Conservation (phyloP, 768 basidiomycete species). For the Astraeus odoratus region DNA sequence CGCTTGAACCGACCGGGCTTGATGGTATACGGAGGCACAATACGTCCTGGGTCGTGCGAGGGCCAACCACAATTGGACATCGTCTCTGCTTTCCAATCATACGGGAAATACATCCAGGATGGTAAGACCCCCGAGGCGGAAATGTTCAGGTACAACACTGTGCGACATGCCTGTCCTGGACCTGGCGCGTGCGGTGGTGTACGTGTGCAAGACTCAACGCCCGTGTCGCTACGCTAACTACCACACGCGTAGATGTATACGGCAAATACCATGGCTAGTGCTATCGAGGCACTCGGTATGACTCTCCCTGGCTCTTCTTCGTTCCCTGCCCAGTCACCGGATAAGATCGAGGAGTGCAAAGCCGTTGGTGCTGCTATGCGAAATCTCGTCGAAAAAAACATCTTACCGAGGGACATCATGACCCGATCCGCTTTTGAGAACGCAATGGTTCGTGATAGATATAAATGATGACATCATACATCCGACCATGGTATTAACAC, state of each 20-base stretch:
- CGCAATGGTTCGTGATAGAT: constrained; percentile 63
- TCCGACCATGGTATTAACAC: background rate
- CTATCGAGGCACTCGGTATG: constrained; percentile 95
- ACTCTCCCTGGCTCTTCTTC: constrained; percentile 94
- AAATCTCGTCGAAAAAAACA: constrained; percentile 83
- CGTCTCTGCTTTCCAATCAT: constrained; percentile 96
- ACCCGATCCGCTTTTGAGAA: constrained; percentile 95
- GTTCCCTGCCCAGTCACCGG: constrained; percentile 87
- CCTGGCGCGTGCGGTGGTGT: constrained; percentile 97
- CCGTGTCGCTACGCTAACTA: constrained; percentile 5
- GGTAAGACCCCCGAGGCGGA: constrained; percentile 83
- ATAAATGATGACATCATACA: too few species aligned
- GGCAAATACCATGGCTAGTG: constrained; percentile 97
- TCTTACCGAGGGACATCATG: constrained; percentile 95
- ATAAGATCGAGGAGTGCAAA: constrained; percentile 82
- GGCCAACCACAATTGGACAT: constrained; percentile 87
- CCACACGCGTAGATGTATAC: constrained; percentile 76
- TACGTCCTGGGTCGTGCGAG: constrained; percentile 87
- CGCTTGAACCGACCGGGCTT: constrained; percentile 91
- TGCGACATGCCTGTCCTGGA: constrained; percentile 94
- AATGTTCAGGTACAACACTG: constrained; percentile 72
- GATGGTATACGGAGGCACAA: constrained; percentile 98
- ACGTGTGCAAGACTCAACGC: constrained; percentile 27
- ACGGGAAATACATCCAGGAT: constrained; percentile 90
- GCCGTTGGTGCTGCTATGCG: constrained; percentile 77